These are phyloP conservation scores for Colletotrichum abscissum DNA, from an alignment of 2,329 filamentous ascomycete species.

Conservation along the genomic window DNA sequence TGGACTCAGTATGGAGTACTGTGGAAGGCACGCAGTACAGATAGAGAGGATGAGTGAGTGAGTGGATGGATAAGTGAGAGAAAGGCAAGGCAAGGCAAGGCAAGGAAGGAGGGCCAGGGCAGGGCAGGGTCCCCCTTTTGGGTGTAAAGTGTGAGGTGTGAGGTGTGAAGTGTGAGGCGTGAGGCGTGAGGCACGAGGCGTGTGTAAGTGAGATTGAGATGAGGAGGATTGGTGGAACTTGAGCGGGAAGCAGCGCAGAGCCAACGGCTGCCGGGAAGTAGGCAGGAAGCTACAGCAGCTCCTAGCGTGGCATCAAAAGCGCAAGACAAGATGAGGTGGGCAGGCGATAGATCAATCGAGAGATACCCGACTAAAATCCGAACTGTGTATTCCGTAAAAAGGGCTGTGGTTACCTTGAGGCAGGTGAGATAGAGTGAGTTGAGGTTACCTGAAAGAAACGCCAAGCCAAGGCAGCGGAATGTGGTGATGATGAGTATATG, in stretches of 20 bases:
- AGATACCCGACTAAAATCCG: no score
- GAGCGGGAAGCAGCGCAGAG: background rate
- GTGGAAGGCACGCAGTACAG: no score
- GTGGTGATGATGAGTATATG: background rate
- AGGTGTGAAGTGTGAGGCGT: no score
- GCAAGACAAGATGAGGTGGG: background rate
- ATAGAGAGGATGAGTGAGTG: no score
- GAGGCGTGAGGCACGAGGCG: no score
- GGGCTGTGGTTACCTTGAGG: background rate
- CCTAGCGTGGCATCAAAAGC: background rate
- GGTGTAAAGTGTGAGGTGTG: background rate
- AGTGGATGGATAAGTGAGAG: background rate
- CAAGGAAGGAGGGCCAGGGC: background rate
- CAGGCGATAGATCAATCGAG: background rate
- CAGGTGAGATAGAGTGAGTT: background rate
- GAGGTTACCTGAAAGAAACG: background rate
- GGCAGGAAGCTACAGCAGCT: background rate
- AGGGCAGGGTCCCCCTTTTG: background rate
- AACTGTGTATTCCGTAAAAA: no score
- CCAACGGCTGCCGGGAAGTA: background rate
- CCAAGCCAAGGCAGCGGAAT: background rate
- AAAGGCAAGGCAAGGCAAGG: background rate
- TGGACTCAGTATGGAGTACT: background rate
- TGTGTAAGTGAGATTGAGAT: conserved; percentile 2
- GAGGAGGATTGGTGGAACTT: conserved; percentile 5